Evolutionary conservation across 352 stramenopile genomes (phyloP), one percentile per base, ranked within the genome.

Genomic region (Pythium pyrilobum): DNA sequence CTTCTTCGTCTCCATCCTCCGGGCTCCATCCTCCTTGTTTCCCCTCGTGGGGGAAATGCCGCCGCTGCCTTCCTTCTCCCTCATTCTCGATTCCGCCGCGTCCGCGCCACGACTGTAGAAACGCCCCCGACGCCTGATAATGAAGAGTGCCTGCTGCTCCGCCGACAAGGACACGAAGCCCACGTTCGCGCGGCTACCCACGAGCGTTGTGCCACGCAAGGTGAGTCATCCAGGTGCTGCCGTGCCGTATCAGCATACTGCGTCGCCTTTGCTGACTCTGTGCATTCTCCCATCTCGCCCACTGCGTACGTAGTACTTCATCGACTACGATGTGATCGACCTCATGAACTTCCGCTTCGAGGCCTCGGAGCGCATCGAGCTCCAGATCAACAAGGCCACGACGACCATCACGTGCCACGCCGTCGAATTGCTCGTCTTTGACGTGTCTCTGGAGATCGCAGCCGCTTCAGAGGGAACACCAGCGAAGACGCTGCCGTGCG

Each of bases 331-430:
- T 23, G 73, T 82, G 36, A 80, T 93, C 52, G 79, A 89, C 63
- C 63, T 89, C 38, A 71, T 82, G 49, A 77, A 85, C 62, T 89
- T 72, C 59, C 73, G 74, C 62, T 89, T 90, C 59, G 77, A 87
- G 57, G 82, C 76, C 38, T 71, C 62, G 0, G 69, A 89, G 56
- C 70, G 72, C 52, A 66, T 90, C 15, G 29, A 88, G 36, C 55
- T 94, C 28, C 47, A 51, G 28, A 69, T 93, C 23, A 34, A 77
- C 2, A 72, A 90, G 34, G 41, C 69, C 11, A 95, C 79, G 12
- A 69, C 37, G 38, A 75, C 71, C 28, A 90, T 99, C 59, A 95
- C 77, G 33, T 88, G 97, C 61, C 95, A 99, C 71, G 85, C 91
- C 29, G 95, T 97, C 44, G 96, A 99, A 73, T 77, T 98, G 7